A percentile compares a stretch with the other conserved stretches of the same genome.
These are phyloP conservation scores for Rhodotorula toruloides DNA, from an alignment of 768 basidiomycete species.

Conservation along the genomic window DNA sequence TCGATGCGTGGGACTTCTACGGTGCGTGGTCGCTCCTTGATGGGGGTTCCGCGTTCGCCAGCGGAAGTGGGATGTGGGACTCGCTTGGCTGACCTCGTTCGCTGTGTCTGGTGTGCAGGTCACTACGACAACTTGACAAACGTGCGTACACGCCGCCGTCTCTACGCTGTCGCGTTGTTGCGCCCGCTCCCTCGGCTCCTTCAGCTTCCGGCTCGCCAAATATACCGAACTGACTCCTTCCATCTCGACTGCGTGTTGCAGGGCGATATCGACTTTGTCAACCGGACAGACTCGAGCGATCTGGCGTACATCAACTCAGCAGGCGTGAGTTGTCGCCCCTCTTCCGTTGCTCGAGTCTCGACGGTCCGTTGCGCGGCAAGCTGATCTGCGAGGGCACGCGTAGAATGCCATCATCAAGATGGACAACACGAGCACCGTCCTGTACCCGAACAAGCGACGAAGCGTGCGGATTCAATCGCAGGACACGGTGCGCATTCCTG, in stretches of 20 bases:
- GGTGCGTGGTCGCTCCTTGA: background rate
- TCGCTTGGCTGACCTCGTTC: background rate
- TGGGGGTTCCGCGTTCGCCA: too few species aligned
- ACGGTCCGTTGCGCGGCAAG: background rate
- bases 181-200: background rate
- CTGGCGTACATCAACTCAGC: constrained; percentile 29
- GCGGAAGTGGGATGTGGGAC: background rate
- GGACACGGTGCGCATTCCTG: constrained; percentile 7
- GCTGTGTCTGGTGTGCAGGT: background rate
- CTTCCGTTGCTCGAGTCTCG: background rate
- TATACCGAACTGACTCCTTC: background rate
- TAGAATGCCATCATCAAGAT: constrained; percentile 34
- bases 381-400: background rate
- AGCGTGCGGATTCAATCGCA: constrained; percentile 38
- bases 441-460: constrained; percentile 41
- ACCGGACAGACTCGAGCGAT: constrained; percentile 8
- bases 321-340: constrained; percentile 5
- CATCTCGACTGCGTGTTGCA: background rate
- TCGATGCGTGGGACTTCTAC: constrained; percentile 22
- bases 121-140: constrained; percentile 31
- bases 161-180: background rate
- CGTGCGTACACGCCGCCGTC: background rate
- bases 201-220: background rate
- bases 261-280: constrained; percentile 25
- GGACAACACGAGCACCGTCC: constrained; percentile 33